These are phyloP conservation scores for Testicularia cyperi DNA, from an alignment of 1,284 basidiomycete species.

Conservation along the genomic window DNA sequence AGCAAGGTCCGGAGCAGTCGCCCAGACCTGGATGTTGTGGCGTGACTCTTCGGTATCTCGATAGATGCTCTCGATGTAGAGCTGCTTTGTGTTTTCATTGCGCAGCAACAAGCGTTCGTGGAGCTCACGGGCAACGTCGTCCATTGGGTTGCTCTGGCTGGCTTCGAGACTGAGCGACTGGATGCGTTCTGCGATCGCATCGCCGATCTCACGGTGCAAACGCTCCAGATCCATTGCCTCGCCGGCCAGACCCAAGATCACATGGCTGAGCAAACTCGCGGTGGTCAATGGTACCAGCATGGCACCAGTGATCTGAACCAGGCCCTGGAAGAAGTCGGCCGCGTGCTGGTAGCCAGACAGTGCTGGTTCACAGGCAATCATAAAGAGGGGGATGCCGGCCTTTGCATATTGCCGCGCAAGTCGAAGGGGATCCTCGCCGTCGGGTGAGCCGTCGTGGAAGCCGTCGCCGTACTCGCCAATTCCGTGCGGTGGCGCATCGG, in stretches of 20 bases:
- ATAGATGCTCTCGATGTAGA: slow-evolving; percentile 92
- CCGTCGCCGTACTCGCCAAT: slow-evolving; percentile 74
- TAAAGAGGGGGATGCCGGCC: slow-evolving; percentile 65
- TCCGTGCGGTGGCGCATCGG: slow-evolving; percentile 94
- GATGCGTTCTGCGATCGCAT: slow-evolving; percentile 88
- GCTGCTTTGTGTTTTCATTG: slow-evolving; percentile 94
- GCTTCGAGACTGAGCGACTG: slow-evolving; percentile 70
- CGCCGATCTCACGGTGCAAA: slow-evolving; percentile 86
- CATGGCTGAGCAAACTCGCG: slow-evolving; percentile 91
- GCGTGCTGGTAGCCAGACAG: slow-evolving; percentile 71
- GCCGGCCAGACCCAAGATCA: slow-evolving; percentile 92
- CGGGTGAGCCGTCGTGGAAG: slow-evolving; percentile 61
- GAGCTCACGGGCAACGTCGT: slow-evolving; percentile 89
- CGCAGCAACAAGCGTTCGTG: slow-evolving; percentile 87
- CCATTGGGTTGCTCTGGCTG: slow-evolving; percentile 72
- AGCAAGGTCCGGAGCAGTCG: slow-evolving; percentile 70
- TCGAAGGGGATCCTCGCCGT: slow-evolving; percentile 80
- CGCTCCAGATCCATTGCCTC: slow-evolving; percentile 98
- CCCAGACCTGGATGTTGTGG: slow-evolving; percentile 88
- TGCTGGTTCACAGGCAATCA: slow-evolving; percentile 94
- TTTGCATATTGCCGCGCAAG: slow-evolving; percentile 86
- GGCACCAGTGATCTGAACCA: slow-evolving; percentile 65
- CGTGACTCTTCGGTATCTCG: slow-evolving; percentile 67
- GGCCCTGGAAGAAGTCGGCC: slow-evolving; percentile 80
- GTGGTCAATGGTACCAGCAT: slow-evolving; percentile 93